Percentiles rank a stretch among this genome's conserved stretches.
These are phyloP conservation scores for Fennellomyces sp. DNA, from an alignment of 371 early-diverging fungal genomes.

Conservation along the genomic window DNA sequence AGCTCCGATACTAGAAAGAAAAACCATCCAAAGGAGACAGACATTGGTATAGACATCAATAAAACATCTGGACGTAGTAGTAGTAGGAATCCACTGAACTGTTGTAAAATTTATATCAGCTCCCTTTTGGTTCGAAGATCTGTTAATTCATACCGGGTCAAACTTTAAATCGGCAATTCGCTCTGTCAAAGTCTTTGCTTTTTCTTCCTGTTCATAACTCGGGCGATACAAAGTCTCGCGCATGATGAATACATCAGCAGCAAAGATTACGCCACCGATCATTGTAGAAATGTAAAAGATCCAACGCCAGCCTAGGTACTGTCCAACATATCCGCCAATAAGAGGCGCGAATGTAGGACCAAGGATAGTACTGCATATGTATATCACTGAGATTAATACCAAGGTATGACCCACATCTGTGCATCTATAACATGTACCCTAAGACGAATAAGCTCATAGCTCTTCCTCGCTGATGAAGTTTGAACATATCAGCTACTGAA, in stretches of 20 bases:
- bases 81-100: slow-evolving; percentile 32
- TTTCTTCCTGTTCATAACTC: neutral
- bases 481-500: slow-evolving; percentile 41
- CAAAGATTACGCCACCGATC: slow-evolving; percentile 46
- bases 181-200: neutral
- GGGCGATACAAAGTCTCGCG: slow-evolving; percentile 54
- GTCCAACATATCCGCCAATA: slow-evolving; percentile 55
- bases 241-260: slow-evolving; percentile 43
- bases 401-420: too few relatives aligned
- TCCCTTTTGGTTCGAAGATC: too few relatives aligned
- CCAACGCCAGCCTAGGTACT: slow-evolving; percentile 61
- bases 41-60: slow-evolving; percentile 22
- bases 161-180: slow-evolving; percentile 24
- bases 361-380: slow-evolving; percentile 45
- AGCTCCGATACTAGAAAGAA: slow-evolving; percentile 48
- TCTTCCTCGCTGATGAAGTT: slow-evolving; percentile 37
- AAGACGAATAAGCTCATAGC: slow-evolving; percentile 41
- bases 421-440: too few relatives aligned
- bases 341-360: slow-evolving; percentile 61
- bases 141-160: slow-evolving; percentile 45
- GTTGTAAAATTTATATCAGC: too few relatives aligned
- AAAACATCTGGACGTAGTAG: slow-evolving; percentile 23
- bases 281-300: slow-evolving; percentile 56
- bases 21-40: slow-evolving; percentile 50
- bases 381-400: too few relatives aligned